Base-by-base conservation (phyloP, 1,139 yeast genomes). In the Pichia sp. region DNA sequence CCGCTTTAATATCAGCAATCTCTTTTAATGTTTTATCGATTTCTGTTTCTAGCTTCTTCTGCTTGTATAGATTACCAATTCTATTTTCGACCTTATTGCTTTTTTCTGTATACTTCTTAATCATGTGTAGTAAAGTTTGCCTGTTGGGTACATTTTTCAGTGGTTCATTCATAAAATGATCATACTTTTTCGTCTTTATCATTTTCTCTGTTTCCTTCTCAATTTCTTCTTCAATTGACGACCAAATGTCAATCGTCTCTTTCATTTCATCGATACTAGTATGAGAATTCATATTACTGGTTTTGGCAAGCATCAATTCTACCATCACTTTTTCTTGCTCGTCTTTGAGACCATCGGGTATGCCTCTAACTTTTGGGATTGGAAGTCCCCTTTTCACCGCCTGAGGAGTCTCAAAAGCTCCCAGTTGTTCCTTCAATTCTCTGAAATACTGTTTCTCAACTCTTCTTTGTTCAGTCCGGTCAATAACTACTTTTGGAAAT, bases 381-480 rank as follows among this genome's bases (percentile, higher is more conserved):
- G 77, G 75, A n/a, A 85, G 70, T 0, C 73, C 77, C 49, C 69
- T 65, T 59, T 80, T 82, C 0, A 82, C 68, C 0, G 74, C 85
- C 58, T 74, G 78, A 0, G 89, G 80, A 1, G 38, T 52, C 40
- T 52, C 45, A 5, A 49, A 31, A 1, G 38, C 30, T 1, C 51
- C 79, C 64, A 47, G 31, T 38, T 34, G 52, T 11, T 19, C 53
- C 80, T 65, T 15, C 68, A 57, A 31, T 16, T 68, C 69, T 45
- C 55, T 60, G 52, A 62, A 57, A 10, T 44, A 54, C 34, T 65
- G 72, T n/a, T 54, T 49, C 64, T 63, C 48, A 61, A 8, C 8
- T 63, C 49, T 65, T 62, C 7, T 50, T 15, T 15, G 11, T 46
- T 53, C 53, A 15, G 54, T 32, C 29, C 50, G 44, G 36, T 56